Conservation (phyloP, 306 rosid genomes). For the Castanopsis chinensis region DNA sequence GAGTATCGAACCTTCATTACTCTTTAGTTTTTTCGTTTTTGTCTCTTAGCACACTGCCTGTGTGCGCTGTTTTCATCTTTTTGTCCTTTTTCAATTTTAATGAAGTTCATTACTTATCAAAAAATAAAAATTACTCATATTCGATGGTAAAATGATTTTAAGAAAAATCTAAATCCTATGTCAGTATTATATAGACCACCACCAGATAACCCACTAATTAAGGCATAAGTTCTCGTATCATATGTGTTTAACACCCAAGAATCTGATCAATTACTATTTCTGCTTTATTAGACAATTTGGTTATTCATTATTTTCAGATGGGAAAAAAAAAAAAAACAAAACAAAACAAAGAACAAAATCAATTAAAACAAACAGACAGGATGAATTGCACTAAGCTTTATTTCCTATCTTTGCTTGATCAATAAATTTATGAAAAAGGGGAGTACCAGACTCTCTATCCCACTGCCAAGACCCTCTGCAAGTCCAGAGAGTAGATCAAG, state of each 20-base stretch:
- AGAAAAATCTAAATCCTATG: background rate
- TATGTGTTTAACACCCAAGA: too few species aligned
- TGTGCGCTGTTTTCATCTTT: too few species aligned
- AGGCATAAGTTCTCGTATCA: too few species aligned
- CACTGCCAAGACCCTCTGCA: slow-evolving; percentile 98
- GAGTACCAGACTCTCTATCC: slow-evolving; percentile 94
- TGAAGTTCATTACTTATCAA: too few species aligned
- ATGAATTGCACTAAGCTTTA: background rate
- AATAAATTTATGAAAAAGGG: slow-evolving; percentile 17
- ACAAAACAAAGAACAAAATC: background rate
- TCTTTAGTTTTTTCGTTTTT: too few species aligned
- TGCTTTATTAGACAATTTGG: background rate
- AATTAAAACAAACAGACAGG: background rate
- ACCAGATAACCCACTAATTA: background rate
- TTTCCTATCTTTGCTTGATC: background rate
- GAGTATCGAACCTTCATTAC: too few species aligned
- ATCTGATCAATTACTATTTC: too few species aligned
- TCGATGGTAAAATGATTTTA: background rate
- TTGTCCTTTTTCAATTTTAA: too few species aligned
- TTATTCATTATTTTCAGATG: background rate
- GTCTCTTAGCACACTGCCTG: too few species aligned
- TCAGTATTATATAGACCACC: background rate
- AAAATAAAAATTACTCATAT: too few species aligned
- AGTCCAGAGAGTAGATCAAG: slow-evolving; percentile 99
- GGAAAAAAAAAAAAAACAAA: background rate